Conservation (phyloP, 2,329 filamentous ascomycete genomes). For the Hymenoscyphus fraxineus region DNA sequence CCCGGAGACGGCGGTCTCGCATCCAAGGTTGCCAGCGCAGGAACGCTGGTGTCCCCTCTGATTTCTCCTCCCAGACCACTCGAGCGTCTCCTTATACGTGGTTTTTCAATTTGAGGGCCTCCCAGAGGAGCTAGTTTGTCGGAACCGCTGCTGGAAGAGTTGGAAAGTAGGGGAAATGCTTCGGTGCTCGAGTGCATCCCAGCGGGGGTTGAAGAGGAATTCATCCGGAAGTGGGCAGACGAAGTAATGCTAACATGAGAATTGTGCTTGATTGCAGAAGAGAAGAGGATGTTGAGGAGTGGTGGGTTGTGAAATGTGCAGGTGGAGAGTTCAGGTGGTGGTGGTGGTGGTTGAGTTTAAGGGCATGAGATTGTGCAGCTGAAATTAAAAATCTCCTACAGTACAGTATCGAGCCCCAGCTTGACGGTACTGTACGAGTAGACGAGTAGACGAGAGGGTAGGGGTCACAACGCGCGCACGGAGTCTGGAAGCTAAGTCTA, state of each 20-base stretch:
- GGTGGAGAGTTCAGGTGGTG: neutral
- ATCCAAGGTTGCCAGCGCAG: constrained; percentile 45
- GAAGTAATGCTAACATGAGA: constrained; percentile 1
- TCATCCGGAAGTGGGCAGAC: constrained; percentile 3
- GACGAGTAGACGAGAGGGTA: too few relatives aligned
- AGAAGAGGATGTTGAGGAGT: neutral
- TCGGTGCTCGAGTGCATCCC: constrained; percentile 22
- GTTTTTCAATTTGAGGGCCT: constrained; percentile 21
- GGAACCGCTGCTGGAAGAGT: constrained; percentile 5
- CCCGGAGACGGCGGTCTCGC: constrained; percentile 28
- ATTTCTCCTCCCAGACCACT: constrained; percentile 49
- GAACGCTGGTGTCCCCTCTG: constrained; percentile 48
- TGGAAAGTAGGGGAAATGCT: constrained; percentile 29
- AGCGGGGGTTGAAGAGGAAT: neutral
- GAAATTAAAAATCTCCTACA: neutral
- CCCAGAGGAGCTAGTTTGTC: constrained; percentile 28
- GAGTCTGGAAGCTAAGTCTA: neutral
- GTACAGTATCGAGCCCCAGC: too few relatives aligned
- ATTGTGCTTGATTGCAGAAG: neutral
- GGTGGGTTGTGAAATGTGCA: neutral
- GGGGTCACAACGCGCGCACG: neutral
- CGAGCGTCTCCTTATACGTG: constrained; percentile 40
- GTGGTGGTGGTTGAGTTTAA: neutral
- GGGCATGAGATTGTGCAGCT: neutral
- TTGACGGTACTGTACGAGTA: too few relatives aligned